Evolutionary conservation across 306 rosid genomes (phyloP).

Genomic region (Pyrus bretschneideri): DNA sequence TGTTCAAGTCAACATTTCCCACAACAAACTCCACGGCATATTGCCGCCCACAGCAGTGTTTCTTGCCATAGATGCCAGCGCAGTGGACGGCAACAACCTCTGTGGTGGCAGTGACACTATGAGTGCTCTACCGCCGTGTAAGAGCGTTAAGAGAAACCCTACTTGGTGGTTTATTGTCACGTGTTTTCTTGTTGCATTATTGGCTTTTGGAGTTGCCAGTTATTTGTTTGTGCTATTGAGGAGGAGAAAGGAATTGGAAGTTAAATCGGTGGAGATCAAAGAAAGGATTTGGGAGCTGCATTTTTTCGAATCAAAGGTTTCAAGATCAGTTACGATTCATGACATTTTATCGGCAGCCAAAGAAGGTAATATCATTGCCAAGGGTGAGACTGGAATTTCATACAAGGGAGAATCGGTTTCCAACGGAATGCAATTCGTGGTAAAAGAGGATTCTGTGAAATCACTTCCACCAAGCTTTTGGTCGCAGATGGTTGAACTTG

Average conservation of each 20-base stretch:
- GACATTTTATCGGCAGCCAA: slow-evolving; percentile 40
- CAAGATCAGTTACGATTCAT: slow-evolving; percentile 32
- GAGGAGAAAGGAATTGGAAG: slow-evolving; percentile 25
- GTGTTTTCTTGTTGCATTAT: slow-evolving; percentile 28
- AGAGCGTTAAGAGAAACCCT: slow-evolving; percentile 4
- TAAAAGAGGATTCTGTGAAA: slow-evolving; percentile 33
- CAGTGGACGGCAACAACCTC: slow-evolving; percentile 64
- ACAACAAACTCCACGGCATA: slow-evolving; percentile 62
- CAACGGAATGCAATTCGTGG: slow-evolving; percentile 39
- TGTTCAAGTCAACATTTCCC: slow-evolving; percentile 67
- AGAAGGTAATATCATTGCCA: slow-evolving; percentile 39
- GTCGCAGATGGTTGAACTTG: slow-evolving; percentile 41
- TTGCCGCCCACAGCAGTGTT: slow-evolving; percentile 76
- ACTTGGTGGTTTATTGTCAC: slow-evolving; percentile 41
- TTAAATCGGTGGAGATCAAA: slow-evolving; percentile 44
- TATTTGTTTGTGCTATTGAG: slow-evolving; percentile 23
- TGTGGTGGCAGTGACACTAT: slow-evolving; percentile 33
- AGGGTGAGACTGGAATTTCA: slow-evolving; percentile 36
- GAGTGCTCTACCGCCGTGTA: slow-evolving; percentile 59
- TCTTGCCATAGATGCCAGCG: slow-evolving; percentile 60
- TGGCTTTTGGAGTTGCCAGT: slow-evolving; percentile 16
- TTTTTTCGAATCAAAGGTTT: slow-evolving; percentile 36
- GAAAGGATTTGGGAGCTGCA: slow-evolving; percentile 65
- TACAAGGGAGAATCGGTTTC: slow-evolving; percentile 40
- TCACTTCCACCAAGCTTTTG: slow-evolving; percentile 35